These are phyloP conservation scores for Colletotrichum echinochloae DNA, from an alignment of 2,329 filamentous ascomycete species.

Conservation along the genomic window DNA sequence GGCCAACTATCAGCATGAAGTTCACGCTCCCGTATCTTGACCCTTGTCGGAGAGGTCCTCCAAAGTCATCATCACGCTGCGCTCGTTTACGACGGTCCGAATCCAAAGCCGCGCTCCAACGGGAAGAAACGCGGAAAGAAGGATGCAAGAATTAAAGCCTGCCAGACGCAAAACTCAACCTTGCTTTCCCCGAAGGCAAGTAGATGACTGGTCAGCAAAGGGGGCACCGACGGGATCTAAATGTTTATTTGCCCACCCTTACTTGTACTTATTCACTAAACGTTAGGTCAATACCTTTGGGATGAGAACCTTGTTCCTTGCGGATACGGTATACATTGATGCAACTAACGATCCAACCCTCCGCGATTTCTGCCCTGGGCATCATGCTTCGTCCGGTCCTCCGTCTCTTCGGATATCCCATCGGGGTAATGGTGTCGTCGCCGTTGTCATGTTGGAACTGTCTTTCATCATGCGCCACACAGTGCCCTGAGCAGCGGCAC, in stretches of 20 bases:
- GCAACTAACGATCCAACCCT: slow-evolving; percentile 2
- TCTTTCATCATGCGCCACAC: slow-evolving; percentile 7
- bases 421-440: slow-evolving; percentile 8
- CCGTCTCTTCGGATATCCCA: slow-evolving; percentile 18
- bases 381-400: slow-evolving; percentile 1
- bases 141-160: slow-evolving; percentile 12
- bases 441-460: neutral
- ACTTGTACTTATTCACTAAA: neutral
- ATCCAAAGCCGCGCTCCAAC: slow-evolving; percentile 1
- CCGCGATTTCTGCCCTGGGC: slow-evolving; percentile 5
- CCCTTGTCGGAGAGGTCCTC: neutral
- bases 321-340: neutral
- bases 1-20: neutral
- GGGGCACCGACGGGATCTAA: slow-evolving; percentile 12
- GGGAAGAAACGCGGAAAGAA: slow-evolving; percentile 2
- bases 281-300: slow-evolving; percentile 4
- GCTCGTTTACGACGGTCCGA: neutral
- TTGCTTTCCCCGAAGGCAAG: neutral
- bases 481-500: neutral
- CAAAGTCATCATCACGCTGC: neutral
- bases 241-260: slow-evolving; percentile 13
- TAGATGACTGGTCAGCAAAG: neutral
- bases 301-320: neutral
- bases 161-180: slow-evolving; percentile 18
- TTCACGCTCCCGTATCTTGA: neutral